Evolutionary conservation across 805 yeast species (phyloP).

Genomic region (Saccharomycopsis amapae): DNA sequence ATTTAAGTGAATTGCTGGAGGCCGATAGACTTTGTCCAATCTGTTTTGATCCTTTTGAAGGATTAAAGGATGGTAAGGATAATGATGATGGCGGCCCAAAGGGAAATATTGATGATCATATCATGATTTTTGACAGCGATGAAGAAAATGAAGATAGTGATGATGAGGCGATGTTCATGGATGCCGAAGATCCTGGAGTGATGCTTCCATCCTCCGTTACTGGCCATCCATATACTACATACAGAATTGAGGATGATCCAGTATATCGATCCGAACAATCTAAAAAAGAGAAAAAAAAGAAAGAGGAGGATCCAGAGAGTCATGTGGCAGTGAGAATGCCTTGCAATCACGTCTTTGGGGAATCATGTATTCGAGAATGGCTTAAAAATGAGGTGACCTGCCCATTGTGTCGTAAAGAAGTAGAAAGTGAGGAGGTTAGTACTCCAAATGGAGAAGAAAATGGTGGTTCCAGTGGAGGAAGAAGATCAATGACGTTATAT

Average conservation of each 20-base stretch:
- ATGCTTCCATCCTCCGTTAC: slow-evolving; percentile 5
- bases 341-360: slow-evolving; percentile 83
- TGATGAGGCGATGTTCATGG: slow-evolving; percentile 3
- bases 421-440: slow-evolving; percentile 9
- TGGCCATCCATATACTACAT: not conserved
- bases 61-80: not conserved
- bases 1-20: slow-evolving; percentile 8
- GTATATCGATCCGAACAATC: not conserved
- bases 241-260: slow-evolving; percentile 8
- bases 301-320: not conserved
- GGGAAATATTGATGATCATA: not conserved
- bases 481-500: slow-evolving; percentile 6
- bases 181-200: slow-evolving; percentile 15
- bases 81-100: not conserved
- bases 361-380: slow-evolving; percentile 83
- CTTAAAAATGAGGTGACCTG: slow-evolving; percentile 65
- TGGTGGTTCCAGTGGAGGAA: not conserved
- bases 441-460: not conserved
- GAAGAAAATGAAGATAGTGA: slow-evolving; percentile 2
- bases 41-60: slow-evolving; percentile 19
- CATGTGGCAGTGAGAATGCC: slow-evolving; percentile 74
- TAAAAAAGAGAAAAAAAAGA: slow-evolving; percentile 5
- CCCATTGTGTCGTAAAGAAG: slow-evolving; percentile 56
- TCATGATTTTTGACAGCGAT: not conserved
- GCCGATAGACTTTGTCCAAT: slow-evolving; percentile 19